A percentile compares a stretch with the other conserved stretches of the same genome.
Conservation (phyloP, 495 filamentous ascomycete species). For the Podospora conica region DNA sequence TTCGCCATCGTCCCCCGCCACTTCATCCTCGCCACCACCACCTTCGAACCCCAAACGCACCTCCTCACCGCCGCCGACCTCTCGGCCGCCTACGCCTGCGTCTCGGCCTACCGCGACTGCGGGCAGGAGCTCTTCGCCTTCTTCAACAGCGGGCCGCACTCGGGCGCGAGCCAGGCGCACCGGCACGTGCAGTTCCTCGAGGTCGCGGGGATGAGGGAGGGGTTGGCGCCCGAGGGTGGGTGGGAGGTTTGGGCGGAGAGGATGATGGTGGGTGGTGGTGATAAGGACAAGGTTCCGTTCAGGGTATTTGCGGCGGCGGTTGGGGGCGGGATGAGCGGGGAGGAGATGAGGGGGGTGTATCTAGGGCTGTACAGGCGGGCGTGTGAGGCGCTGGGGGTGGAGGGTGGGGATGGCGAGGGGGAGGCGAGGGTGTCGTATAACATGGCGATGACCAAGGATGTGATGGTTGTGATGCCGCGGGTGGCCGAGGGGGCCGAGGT, state of each 20-base stretch:
- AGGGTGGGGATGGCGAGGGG: conserved; percentile 26
- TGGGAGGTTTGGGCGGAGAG: conserved; percentile 53
- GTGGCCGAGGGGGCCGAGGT: conserved; percentile 35
- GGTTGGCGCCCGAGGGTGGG: conserved; percentile 25
- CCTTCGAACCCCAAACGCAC: conserved; percentile 62
- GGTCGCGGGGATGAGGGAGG: conserved; percentile 58
- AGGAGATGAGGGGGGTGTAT: conserved; percentile 29
- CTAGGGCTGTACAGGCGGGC: conserved; percentile 51
- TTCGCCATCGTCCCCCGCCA: conserved; percentile 74
- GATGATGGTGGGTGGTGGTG: conserved; percentile 29
- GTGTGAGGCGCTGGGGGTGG: conserved; percentile 17
- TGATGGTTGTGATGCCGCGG: conserved; percentile 66
- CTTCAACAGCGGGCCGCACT: conserved; percentile 73
- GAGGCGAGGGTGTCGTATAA: conserved; percentile 69
- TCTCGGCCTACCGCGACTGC: conserved; percentile 51
- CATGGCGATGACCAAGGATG: conserved; percentile 61
- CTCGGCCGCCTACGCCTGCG: conserved; percentile 55
- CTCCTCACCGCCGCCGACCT: conserved; percentile 62
- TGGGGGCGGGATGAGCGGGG: conserved; percentile 16
- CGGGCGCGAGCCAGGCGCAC: conserved; percentile 76
- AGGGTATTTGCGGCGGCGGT: conserved; percentile 16
- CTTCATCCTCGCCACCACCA: conserved; percentile 68
- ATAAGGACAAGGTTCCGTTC: conserved; percentile 23
- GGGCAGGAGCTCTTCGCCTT: conserved; percentile 59
- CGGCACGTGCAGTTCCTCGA: conserved; percentile 75